phyloP scores from a whole-genome alignment of 345 rosid genomes.

The Euphorbia pulcherrima region DNA sequence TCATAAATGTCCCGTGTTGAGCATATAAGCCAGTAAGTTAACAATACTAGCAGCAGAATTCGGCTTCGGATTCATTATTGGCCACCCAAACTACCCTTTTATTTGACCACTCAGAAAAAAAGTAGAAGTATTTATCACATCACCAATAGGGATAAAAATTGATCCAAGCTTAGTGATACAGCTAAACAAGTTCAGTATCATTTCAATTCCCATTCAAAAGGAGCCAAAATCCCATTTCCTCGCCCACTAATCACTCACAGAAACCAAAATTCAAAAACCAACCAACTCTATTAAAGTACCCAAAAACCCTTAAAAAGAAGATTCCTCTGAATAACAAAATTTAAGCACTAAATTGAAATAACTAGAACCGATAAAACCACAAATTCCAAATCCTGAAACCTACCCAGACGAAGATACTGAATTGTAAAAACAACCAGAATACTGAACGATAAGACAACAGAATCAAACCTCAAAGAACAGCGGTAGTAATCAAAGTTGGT shows the following conservation, averaged over 20 bases:
- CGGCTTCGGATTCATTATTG: background rate
- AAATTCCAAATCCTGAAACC: constrained; percentile 17
- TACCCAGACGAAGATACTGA: constrained; percentile 20
- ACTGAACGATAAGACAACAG: constrained; percentile 14
- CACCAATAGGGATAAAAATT: background rate
- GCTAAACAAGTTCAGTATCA: background rate
- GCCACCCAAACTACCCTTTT: background rate
- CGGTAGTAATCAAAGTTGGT: background rate
- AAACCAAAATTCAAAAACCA: constrained; percentile 17
- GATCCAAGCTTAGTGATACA: constrained; percentile 8
- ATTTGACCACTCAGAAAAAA: background rate
- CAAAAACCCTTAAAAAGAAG: background rate
- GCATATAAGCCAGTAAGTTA: background rate
- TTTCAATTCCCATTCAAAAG: background rate
- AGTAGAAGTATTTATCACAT: background rate
- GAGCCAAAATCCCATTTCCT: constrained; percentile 3
- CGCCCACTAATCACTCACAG: background rate
- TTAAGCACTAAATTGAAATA: constrained; percentile 9
- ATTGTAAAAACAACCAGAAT: constrained; percentile 25
- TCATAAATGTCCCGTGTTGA: background rate
- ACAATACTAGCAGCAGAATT: background rate
- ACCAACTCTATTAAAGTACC: background rate
- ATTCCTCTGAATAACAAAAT: constrained; percentile 5
- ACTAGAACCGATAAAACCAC: constrained; percentile 16
- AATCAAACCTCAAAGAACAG: constrained; percentile 24